Evolutionary conservation across 2,329 filamentous ascomycete genomes (phyloP).

Genomic region (Blumeriella jaapii): DNA sequence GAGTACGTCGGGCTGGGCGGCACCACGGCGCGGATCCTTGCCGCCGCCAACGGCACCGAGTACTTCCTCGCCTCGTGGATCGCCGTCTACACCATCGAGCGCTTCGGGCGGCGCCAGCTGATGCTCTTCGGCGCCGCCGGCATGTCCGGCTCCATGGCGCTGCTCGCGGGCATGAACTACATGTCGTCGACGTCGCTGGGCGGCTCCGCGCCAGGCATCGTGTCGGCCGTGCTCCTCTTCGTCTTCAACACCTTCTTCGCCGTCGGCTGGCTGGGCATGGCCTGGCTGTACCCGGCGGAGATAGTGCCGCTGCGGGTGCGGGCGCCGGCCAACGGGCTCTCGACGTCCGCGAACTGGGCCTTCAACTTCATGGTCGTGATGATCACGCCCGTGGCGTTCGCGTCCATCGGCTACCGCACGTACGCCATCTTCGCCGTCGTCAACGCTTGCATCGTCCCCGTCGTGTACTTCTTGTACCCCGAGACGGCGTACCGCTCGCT

Average conservation of each 20-base stretch:
- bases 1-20: conserved; percentile 35
- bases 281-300: conserved; percentile 47
- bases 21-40: conserved; percentile 39
- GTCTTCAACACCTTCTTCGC: conserved; percentile 43
- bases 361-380: conserved; percentile 45
- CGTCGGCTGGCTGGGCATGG: conserved; percentile 40
- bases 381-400: conserved; percentile 30
- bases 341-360: conserved; percentile 32
- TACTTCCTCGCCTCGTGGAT: conserved; percentile 32
- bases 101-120: conserved; percentile 54
- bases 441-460: conserved; percentile 25
- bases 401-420: conserved; percentile 46
- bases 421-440: conserved; percentile 50
- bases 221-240: conserved; percentile 30
- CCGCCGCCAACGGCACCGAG: conserved; percentile 40
- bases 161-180: conserved; percentile 32
- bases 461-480: conserved; percentile 51
- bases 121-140: conserved; percentile 60
- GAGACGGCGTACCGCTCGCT: conserved; percentile 53
- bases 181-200: conserved; percentile 32
- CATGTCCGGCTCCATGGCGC: conserved; percentile 54
- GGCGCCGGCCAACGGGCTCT: conserved; percentile 46
- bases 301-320: conserved; percentile 40
- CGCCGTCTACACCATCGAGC: conserved; percentile 34
- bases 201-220: conserved; percentile 23